Base-by-base conservation (phyloP, 305 asterid genomes). In the Andrographis paniculata region DNA sequence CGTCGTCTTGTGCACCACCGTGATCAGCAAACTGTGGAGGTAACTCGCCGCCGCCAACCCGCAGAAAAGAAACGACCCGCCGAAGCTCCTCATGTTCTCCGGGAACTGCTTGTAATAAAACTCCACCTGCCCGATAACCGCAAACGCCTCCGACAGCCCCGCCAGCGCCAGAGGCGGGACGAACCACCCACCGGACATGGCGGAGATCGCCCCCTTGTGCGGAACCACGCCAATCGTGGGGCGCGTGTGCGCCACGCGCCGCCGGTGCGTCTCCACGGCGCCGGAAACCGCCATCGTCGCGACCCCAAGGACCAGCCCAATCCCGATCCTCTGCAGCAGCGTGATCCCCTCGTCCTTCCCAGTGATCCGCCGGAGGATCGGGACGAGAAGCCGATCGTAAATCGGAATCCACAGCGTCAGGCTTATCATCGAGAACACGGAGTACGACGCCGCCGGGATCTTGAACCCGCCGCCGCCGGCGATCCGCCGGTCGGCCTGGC, bases 61-160 rank as follows among this genome's bases (percentile, higher is more conserved):
- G 13, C 70, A 59, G 22, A 72, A 87, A 58, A 83, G 6, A 43
- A 83, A 74, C 0, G 91, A 72, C 3, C 78, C 75, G 0, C 69
- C 91, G 8, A 87, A 74, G 42, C 93, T 87, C 76, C 93, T 65
- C 96, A 87, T 83, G 42, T 72, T 87, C 67, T 87, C 96, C 0
- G 96, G 96, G 43, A 75, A 87, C 67, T 87, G 81, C 52, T 83
- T 78, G 79, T 83, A 83, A 6, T 37, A 82, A 8, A 87, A 73
- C 60, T 83, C 96, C 6, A 74, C 19, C 37, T 64, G 71, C 0
- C 85, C 94, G 1, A 83, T 76, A 2, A 76, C 43, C 0, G 70
- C 8, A 2, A 83, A 80, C 21, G 91, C 94, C 57, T 87, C 94
- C 1, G 94, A 72, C 3, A 87, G 31, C 1, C 96, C 93, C 0